Evolutionary conservation across 208 protist species (phyloP).

Genomic region (Wallacemonas sp.): DNA sequence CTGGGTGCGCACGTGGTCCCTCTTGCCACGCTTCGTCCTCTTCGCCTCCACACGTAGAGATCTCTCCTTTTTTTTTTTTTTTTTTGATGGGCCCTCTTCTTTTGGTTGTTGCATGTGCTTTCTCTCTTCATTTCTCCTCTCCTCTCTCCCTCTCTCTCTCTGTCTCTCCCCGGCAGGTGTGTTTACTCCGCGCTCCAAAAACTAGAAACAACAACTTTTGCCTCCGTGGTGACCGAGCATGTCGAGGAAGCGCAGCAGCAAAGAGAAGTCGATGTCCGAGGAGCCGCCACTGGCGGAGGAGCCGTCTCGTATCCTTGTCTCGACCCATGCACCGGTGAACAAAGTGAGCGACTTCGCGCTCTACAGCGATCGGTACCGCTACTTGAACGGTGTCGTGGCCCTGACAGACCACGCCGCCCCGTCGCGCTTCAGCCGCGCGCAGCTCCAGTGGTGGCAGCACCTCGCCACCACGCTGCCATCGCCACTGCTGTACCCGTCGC

Average conservation of each 20-base stretch:
- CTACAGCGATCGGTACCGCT: conserved; percentile 13
- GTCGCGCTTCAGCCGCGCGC: neutral
- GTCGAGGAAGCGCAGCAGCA: conserved; percentile 21
- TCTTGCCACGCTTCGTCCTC: no score
- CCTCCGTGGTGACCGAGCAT: neutral
- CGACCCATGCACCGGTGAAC: conserved; percentile 2
- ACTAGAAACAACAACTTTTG: no score
- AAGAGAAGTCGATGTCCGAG: conserved; percentile 20
- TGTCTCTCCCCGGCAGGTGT: no score
- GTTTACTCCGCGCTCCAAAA: no score
- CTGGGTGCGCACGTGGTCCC: no score
- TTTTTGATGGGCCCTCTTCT: no score
- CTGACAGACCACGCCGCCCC: neutral
- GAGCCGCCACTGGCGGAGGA: neutral
- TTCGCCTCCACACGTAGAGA: no score
- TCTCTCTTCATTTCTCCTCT: no score
- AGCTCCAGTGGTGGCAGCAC: conserved; percentile 30
- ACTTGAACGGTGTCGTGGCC: neutral
- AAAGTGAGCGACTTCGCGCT: conserved; percentile 10
- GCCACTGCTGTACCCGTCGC: conserved; percentile 42
- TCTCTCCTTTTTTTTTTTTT: no score
- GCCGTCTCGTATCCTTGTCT: neutral
- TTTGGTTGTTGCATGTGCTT: no score
- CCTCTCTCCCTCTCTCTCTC: no score
- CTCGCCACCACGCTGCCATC: conserved; percentile 21